Conservation (phyloP, 1,284 basidiomycete genomes). For the Microbotryum lychnidis-dioicae region DNA sequence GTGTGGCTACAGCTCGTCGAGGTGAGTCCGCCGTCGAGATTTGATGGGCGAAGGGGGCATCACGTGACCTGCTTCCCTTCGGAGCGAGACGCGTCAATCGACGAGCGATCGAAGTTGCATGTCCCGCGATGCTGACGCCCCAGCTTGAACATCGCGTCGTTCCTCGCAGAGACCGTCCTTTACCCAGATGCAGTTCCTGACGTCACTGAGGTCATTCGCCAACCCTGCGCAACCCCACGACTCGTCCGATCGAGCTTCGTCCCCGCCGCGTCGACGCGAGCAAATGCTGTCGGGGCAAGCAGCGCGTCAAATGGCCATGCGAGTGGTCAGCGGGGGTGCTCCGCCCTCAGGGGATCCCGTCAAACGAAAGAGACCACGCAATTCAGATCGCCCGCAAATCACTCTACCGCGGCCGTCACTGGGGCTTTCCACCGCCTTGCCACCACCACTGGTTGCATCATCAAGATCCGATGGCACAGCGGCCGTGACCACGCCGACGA, state of each 20-base stretch:
- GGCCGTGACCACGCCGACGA: too few relatives aligned
- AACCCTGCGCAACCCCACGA: slow-evolving; percentile 19
- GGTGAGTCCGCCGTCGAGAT: slow-evolving; percentile 6
- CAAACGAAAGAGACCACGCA: slow-evolving; percentile 21
- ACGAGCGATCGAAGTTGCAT: too few relatives aligned
- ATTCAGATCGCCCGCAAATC: neutral
- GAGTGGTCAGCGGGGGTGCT: too few relatives aligned
- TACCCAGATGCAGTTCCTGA: slow-evolving; percentile 28
- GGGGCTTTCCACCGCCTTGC: neutral
- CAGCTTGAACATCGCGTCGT: neutral
- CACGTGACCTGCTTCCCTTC: neutral
- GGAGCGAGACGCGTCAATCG: neutral
- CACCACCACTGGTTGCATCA: too few relatives aligned
- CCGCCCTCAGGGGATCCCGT: slow-evolving; percentile 18
- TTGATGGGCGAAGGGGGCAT: neutral
- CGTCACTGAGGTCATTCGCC: slow-evolving; percentile 27
- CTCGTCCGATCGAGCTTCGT: slow-evolving; percentile 4
- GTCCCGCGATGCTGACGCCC: neutral
- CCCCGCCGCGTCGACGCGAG: slow-evolving; percentile 12
- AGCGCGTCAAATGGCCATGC: too few relatives aligned
- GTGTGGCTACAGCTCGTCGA: slow-evolving; percentile 30
- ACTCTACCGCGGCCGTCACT: neutral
- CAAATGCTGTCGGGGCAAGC: too few relatives aligned
- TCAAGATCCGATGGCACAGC: too few relatives aligned
- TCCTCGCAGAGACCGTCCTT: slow-evolving; percentile 23